Conservation (phyloP, 441 rosid genomes). For the Populus hybrid region DNA sequence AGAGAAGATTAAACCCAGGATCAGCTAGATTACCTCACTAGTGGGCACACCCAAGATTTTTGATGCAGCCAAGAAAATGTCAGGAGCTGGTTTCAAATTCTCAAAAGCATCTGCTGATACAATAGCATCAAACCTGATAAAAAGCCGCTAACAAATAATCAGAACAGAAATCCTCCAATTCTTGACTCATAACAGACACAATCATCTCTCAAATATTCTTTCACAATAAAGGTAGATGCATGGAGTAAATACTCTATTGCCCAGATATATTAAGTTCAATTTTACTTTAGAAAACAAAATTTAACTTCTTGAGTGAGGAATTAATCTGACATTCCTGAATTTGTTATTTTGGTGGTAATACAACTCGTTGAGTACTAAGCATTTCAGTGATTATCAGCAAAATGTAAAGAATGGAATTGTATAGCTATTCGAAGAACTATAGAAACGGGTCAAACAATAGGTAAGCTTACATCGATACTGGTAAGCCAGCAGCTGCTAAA, state of each 20-base stretch:
- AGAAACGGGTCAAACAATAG: not conserved
- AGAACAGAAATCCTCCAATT: conserved; percentile 7
- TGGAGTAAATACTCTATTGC: not conserved
- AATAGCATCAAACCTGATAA: conserved; percentile 89
- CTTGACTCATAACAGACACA: not conserved
- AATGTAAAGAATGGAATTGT: not conserved
- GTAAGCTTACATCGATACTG: conserved; percentile 60
- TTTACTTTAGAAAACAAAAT: not conserved
- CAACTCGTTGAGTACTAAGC: not conserved
- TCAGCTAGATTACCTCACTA: conserved; percentile 52
- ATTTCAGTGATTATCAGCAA: not conserved
- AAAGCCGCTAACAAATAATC: conserved; percentile 18
- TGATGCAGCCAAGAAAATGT: conserved; percentile 94
- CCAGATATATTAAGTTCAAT: not conserved
- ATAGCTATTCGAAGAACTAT: not conserved
- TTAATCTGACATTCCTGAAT: not conserved
- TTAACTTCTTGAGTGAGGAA: not conserved
- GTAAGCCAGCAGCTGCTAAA: conserved; percentile 83
- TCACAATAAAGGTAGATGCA: not conserved
- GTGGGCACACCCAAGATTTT: conserved; percentile 74
- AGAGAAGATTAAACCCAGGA: conserved; percentile 6
- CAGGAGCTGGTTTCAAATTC: conserved; percentile 95
- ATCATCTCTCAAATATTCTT: not conserved
- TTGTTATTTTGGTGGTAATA: not conserved
- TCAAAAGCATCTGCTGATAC: conserved; percentile 98